phyloP scores from a whole-genome alignment of 2,329 filamentous ascomycete genomes.

The Verticillium isaacii region DNA sequence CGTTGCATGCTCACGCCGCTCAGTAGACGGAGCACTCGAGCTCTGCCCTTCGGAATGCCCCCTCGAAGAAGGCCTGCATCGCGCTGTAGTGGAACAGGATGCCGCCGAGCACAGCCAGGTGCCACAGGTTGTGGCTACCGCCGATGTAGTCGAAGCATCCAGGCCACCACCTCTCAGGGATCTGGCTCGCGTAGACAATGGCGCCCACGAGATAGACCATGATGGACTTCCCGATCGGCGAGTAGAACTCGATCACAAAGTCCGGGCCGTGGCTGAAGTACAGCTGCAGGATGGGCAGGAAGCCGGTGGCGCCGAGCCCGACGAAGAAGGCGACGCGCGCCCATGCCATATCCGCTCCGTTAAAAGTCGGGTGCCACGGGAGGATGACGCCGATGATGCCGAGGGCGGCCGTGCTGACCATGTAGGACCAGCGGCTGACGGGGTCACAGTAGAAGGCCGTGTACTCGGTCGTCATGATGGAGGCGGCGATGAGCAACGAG shows the following conservation, averaged over 20 bases:
- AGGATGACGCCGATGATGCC: conserved; percentile 85
- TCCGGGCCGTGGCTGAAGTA: conserved; percentile 69
- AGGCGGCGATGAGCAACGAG: conserved; percentile 87
- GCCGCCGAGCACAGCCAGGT: conserved; percentile 86
- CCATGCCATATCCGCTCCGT: conserved; percentile 89
- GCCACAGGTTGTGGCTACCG: conserved; percentile 96
- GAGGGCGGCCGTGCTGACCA: conserved; percentile 72
- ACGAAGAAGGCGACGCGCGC: conserved; percentile 88
- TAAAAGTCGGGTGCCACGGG: conserved; percentile 95
- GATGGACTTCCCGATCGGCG: conserved; percentile 78
- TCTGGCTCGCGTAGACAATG: conserved; percentile 81
- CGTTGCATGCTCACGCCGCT: conserved; percentile 7
- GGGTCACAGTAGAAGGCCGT: conserved; percentile 99
- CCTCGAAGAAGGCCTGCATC: conserved; percentile 91
- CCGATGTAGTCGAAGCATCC: conserved; percentile 94
- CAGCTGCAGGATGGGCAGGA: conserved; percentile 83
- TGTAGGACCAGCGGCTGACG: conserved; percentile 78
- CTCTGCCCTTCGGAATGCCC: conserved; percentile 65
- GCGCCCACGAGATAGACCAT: conserved; percentile 83
- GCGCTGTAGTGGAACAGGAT: conserved; percentile 97
- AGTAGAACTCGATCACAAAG: conserved; percentile 87
- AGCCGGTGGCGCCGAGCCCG: conserved; percentile 79
- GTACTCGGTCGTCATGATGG: conserved; percentile 97
- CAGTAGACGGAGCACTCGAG: conserved; percentile 52
- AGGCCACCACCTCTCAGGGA: conserved; percentile 89